Percentiles rank a stretch among this genome's conserved stretches.
These are phyloP conservation scores for Apophysomyces elegans DNA, from an alignment of 371 early-diverging fungal species.

Conservation along the genomic window DNA sequence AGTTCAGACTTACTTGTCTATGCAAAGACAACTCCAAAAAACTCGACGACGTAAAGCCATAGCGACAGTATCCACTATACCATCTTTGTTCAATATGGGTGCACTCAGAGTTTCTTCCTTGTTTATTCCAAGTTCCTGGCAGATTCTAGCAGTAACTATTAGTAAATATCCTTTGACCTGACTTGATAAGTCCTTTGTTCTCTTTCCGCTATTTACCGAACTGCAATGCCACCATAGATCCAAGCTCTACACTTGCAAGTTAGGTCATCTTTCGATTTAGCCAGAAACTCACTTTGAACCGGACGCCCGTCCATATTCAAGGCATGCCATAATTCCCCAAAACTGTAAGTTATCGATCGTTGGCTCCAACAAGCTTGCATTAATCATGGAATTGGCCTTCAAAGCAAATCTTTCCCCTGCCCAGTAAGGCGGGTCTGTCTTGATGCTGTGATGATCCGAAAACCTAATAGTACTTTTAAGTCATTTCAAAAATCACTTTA, in stretches of 20 bases:
- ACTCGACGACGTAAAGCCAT: constrained; percentile 59
- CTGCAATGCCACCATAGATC: constrained; percentile 69
- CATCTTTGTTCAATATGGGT: constrained; percentile 38
- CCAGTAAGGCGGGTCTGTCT: constrained; percentile 51
- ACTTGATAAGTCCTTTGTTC: too few species aligned
- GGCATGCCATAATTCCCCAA: constrained; percentile 59
- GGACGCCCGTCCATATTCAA: constrained; percentile 65
- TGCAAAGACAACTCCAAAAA: constrained; percentile 62
- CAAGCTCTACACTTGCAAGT: constrained; percentile 44
- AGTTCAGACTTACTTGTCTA: constrained; percentile 43
- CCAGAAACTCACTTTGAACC: constrained; percentile 47
- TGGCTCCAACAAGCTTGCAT: constrained; percentile 53
- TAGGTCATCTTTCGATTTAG: neutral
- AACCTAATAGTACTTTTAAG: constrained; percentile 26
- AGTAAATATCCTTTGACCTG: neutral
- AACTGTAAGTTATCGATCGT: constrained; percentile 62
- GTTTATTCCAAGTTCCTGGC: constrained; percentile 61
- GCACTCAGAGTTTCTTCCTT: constrained; percentile 49
- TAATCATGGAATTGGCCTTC: constrained; percentile 44
- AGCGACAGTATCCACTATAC: constrained; percentile 50
- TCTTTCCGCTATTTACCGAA: constrained; percentile 28
- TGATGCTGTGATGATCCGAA: constrained; percentile 47
- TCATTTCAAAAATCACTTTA: neutral
- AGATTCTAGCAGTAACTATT: constrained; percentile 17
- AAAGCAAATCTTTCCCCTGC: constrained; percentile 51